Percentiles rank a stretch among this genome's conserved stretches.
Conservation (phyloP, 2,329 filamentous ascomycete species). For the Exophiala lecanii-corni region DNA sequence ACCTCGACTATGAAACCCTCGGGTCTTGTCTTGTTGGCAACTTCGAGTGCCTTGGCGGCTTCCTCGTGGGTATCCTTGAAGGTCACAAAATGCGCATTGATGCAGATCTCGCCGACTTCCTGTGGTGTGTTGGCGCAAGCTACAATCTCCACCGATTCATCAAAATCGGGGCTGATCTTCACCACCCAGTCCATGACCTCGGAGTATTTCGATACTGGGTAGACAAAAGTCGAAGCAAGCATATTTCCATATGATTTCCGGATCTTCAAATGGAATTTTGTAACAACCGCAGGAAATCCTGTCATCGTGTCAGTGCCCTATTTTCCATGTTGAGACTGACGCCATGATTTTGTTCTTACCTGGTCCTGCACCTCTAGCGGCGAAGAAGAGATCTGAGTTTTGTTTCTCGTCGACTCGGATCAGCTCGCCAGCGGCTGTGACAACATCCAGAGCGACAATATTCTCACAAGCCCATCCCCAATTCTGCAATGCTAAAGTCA, state of each 20-base stretch:
- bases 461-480: slow-evolving; percentile 54
- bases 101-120: slow-evolving; percentile 9
- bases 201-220: slow-evolving; percentile 42
- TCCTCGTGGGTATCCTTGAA: slow-evolving; percentile 15
- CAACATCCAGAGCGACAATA: slow-evolving; percentile 44
- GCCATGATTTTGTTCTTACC: slow-evolving; percentile 33
- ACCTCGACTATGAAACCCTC: slow-evolving; percentile 34
- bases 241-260: slow-evolving; percentile 23
- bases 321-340: no score
- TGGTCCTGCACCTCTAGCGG: slow-evolving; percentile 45
- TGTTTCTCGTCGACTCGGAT: slow-evolving; percentile 35
- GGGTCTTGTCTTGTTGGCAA: slow-evolving; percentile 38
- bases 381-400: slow-evolving; percentile 48
- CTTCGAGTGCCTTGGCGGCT: slow-evolving; percentile 32
- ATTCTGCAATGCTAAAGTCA: no score
- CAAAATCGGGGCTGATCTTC: slow-evolving; percentile 30
- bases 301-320: background rate
- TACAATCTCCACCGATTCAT: slow-evolving; percentile 16
- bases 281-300: slow-evolving; percentile 49
- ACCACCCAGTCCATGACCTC: slow-evolving; percentile 47
- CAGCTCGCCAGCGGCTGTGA: slow-evolving; percentile 42
- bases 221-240: slow-evolving; percentile 42
- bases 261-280: slow-evolving; percentile 43
- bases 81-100: slow-evolving; percentile 12
- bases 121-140: slow-evolving; percentile 9